Evolutionary conservation across 176 grass and related monocot species (phyloP).

Genomic region (Thinopyrum elongatum): DNA sequence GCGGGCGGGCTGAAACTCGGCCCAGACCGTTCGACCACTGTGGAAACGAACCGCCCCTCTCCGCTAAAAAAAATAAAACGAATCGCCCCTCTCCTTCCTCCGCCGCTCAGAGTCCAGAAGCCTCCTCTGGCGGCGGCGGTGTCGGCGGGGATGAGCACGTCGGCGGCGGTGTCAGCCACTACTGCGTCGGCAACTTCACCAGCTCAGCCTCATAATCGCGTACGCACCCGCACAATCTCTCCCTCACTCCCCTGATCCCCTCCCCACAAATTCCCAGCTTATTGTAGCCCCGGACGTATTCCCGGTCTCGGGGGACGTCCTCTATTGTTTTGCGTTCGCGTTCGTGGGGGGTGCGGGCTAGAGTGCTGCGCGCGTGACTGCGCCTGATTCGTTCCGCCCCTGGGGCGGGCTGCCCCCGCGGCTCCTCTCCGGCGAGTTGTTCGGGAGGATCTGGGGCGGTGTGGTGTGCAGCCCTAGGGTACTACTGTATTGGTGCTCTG

Average conservation of each 20-base stretch:
- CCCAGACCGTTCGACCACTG: too few relatives aligned
- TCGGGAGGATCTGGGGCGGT: background rate
- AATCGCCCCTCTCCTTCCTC: too few relatives aligned
- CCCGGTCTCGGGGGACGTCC: background rate
- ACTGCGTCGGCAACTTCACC: slow-evolving; percentile 89
- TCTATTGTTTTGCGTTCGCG: slow-evolving; percentile 27
- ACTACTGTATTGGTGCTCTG: background rate
- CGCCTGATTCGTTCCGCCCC: background rate
- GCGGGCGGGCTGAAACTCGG: too few relatives aligned
- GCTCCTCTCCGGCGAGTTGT: background rate
- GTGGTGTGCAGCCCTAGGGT: too few relatives aligned
- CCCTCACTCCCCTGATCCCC: background rate
- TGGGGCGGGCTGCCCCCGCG: background rate
- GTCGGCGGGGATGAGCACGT: slow-evolving; percentile 55
- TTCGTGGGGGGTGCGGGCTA: background rate
- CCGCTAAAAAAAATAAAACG: too few relatives aligned
- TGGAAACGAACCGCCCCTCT: too few relatives aligned
- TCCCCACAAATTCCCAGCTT: background rate
- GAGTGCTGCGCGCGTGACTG: background rate
- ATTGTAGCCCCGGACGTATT: background rate
- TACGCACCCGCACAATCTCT: slow-evolving; percentile 1
- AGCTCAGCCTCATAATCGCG: slow-evolving; percentile 82
- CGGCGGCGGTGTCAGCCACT: slow-evolving; percentile 77
- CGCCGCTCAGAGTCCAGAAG: too few relatives aligned
- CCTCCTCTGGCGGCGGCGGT: slow-evolving; percentile 7